Evolutionary conservation across 495 filamentous ascomycete genomes (phyloP), one percentile per base, ranked within the genome.

Genomic region (Podospora appendiculata): DNA sequence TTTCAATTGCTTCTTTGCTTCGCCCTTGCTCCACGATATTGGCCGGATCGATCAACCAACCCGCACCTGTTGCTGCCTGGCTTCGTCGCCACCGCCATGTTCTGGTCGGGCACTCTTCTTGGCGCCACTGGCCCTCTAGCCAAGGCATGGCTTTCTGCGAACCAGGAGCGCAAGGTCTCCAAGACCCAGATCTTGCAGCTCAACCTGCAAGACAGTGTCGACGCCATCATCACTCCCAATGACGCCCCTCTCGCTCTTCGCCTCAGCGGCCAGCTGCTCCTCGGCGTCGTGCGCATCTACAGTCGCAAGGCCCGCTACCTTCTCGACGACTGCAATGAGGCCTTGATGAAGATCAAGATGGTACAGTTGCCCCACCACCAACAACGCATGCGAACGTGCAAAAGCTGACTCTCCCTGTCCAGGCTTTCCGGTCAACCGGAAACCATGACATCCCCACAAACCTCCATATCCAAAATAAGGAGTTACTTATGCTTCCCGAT

Each of bases 311-410:
- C 93, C 61, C 86, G 90, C 55, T 98, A 98, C 66, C 75, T 98
- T 12, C 73, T 96, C 39, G 93, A 97, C 64, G 93, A 98, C 65
- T 98, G 93, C 74, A 95, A 92, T 62, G 93, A 98, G 70, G 91
- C 93, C 25, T 73, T 97, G 51, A 83, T 93, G 76, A 96, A 96
- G 70, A 95, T 98, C 60, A 96, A 96, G 65, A 93, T 96, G 92
- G 92, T 96, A 77, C 25, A 79, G 25, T 25, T 25, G 5, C 25
- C 25, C 25, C 25, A 5, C 25, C 25, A 25, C 25, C 25, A 25
- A 25, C 5, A 25, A 25, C 25, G 25, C 25, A 25, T 25, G 25
- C 25, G 25, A 25, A 25, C 25, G 2, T 25, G 25, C 25, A 5
- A 25, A 25, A 25, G 5, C 25, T 77, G 62, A 77, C 65, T 51